Percentiles rank a stretch among this genome's conserved stretches.
Conservation (phyloP, 148 eudicot species). For the Persicaria maculosa region DNA sequence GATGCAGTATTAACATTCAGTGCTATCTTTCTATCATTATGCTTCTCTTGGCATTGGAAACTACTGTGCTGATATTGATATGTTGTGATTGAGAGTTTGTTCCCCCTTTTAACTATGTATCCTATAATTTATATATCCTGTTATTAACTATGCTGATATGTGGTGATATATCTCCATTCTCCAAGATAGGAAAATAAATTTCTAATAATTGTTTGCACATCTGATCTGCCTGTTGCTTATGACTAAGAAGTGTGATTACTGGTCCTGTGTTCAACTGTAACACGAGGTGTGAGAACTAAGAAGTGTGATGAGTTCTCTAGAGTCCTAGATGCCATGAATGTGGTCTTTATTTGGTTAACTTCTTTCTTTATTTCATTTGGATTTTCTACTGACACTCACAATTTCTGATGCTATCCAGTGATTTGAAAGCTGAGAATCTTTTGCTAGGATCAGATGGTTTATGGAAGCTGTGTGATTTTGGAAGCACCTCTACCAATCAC, state of each 20-base stretch:
- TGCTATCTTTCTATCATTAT: not conserved
- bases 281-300: too few relatives aligned
- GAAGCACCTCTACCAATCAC: conserved; percentile 93
- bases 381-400: not conserved
- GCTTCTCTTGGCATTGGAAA: not conserved
- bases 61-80: not conserved
- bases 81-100: not conserved
- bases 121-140: not conserved
- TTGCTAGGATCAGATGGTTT: conserved; percentile 81
- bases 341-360: not conserved
- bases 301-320: not conserved
- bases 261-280: too few relatives aligned
- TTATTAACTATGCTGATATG: not conserved
- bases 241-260: too few relatives aligned
- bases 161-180: not conserved
- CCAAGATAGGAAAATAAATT: not conserved
- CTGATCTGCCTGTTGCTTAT: too few relatives aligned
- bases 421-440: conserved; percentile 95
- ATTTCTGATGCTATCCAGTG: conserved; percentile 34
- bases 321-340: not conserved
- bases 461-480: conserved; percentile 98
- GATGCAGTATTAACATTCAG: conserved; percentile 1
- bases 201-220: too few relatives aligned
- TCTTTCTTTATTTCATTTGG: not conserved
- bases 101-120: not conserved